Conservation (phyloP, 2,329 filamentous ascomycete genomes). For the Salinomyces thailandicus region DNA sequence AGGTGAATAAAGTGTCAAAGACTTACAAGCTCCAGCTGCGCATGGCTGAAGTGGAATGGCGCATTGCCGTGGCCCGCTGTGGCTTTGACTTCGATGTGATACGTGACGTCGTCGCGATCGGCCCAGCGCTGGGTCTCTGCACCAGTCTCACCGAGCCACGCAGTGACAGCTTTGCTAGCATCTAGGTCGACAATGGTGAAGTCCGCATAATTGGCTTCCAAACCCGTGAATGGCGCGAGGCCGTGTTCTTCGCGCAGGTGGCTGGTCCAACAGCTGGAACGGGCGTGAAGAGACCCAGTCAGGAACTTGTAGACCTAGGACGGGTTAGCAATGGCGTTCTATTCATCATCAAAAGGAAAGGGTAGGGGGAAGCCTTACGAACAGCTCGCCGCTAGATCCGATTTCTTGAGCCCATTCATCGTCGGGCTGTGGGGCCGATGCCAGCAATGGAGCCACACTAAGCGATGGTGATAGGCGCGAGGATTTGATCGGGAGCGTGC, state of each 20-base stretch:
- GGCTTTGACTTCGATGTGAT: constrained; percentile 11
- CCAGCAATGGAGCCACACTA: not conserved
- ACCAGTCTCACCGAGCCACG: constrained; percentile 5
- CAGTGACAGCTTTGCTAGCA: constrained; percentile 2
- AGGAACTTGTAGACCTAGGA: not conserved
- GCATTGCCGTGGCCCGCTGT: constrained; percentile 3
- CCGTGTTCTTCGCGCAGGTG: constrained; percentile 3
- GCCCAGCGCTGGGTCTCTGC: constrained; percentile 1
- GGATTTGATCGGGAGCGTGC: not conserved
- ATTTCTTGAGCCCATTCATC: not conserved
- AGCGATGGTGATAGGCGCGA: not conserved
- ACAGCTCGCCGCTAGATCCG: not conserved
- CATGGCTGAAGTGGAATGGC: constrained; percentile 7
- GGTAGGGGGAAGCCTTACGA: not conserved
- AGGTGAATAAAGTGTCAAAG: too few relatives aligned
- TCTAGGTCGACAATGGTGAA: constrained; percentile 8
- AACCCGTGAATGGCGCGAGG: constrained; percentile 2
- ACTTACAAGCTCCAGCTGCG: not conserved
- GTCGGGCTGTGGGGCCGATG: not conserved
- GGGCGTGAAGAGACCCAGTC: too few relatives aligned
- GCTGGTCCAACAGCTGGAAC: constrained; percentile 8
- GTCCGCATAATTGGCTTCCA: constrained; percentile 5
- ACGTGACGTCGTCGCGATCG: constrained; percentile 7
- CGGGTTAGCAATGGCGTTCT: not conserved
- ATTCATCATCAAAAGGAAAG: too few relatives aligned